A percentile compares a stretch with the other conserved stretches of the same genome.
These are phyloP conservation scores for Lichtheimia corymbifera DNA, from an alignment of 371 early-diverging fungal species.

Conservation along the genomic window DNA sequence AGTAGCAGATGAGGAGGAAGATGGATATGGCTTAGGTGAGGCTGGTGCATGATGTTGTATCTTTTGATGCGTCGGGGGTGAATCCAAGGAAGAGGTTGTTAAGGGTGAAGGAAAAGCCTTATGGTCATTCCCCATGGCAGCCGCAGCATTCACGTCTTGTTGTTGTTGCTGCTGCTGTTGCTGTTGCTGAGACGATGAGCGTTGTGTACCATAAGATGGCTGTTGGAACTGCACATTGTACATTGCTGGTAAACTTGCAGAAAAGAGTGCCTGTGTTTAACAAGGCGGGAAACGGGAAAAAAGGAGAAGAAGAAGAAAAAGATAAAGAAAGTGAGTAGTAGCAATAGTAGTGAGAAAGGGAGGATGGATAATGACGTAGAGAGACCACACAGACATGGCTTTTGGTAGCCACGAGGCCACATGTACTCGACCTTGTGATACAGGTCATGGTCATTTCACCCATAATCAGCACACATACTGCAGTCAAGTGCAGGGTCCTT, in stretches of 20 bases:
- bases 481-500: too few species aligned
- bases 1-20: conserved; percentile 8
- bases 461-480: not conserved
- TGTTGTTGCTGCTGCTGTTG: conserved; percentile 10
- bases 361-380: conserved; percentile 8
- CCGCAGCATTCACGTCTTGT: conserved; percentile 6
- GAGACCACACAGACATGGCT: not conserved
- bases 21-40: conserved; percentile 20
- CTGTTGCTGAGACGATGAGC: conserved; percentile 19
- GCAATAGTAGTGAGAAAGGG: conserved; percentile 2
- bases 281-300: conserved; percentile 7
- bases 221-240: conserved; percentile 35
- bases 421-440: conserved; percentile 7
- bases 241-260: conserved; percentile 6
- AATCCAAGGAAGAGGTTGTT: conserved; percentile 38
- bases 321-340: not conserved
- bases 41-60: conserved; percentile 15
- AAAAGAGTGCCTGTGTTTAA: not conserved
- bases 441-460: conserved; percentile 13
- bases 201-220: conserved; percentile 18
- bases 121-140: conserved; percentile 18
- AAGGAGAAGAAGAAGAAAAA: conserved; percentile 11
- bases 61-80: conserved; percentile 26
- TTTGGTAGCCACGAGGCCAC: conserved; percentile 9
- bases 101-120: conserved; percentile 38